Evolutionary conservation across 352 stramenopile species (phyloP).

Genomic region (Phytopythium montanum): DNA sequence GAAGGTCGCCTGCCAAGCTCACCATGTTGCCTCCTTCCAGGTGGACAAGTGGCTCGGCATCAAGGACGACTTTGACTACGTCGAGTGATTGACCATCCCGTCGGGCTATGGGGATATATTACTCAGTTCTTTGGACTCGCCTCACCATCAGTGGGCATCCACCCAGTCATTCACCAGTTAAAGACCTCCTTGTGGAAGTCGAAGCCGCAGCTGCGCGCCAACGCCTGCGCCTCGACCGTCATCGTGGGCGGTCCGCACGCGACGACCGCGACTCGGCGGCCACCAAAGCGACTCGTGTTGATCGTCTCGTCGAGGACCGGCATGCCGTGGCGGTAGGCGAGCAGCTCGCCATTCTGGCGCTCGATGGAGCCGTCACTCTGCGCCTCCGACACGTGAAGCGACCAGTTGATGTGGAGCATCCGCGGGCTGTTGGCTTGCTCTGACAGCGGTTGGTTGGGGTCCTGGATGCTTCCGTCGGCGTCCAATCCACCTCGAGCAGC

Average conservation of each 20-base stretch:
- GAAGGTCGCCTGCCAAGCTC: neutral
- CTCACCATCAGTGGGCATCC: neutral
- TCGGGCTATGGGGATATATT: neutral
- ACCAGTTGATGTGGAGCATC: slow-evolving; percentile 47
- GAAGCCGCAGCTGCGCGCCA: slow-evolving; percentile 62
- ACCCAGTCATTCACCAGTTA: slow-evolving; percentile 77
- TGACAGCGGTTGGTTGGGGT: slow-evolving; percentile 36
- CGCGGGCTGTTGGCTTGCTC: slow-evolving; percentile 10
- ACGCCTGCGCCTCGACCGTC: slow-evolving; percentile 55
- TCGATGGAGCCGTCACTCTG: slow-evolving; percentile 37
- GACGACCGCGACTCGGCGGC: slow-evolving; percentile 59
- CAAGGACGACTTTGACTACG: slow-evolving; percentile 86
- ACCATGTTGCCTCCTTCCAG: slow-evolving; percentile 15
- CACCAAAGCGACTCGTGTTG: slow-evolving; percentile 62
- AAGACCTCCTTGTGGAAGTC: slow-evolving; percentile 87
- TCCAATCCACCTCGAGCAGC: slow-evolving; percentile 16
- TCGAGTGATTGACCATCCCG: slow-evolving; percentile 35
- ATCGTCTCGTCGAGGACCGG: slow-evolving; percentile 67
- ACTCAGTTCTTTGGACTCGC: neutral
- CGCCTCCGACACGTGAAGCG: slow-evolving; percentile 59
- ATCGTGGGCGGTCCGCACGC: slow-evolving; percentile 73
- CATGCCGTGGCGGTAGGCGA: slow-evolving; percentile 47
- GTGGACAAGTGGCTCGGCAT: slow-evolving; percentile 86
- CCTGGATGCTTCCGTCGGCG: slow-evolving; percentile 27
- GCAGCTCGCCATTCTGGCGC: slow-evolving; percentile 45